Evolutionary conservation across 768 basidiomycete genomes (phyloP).

Genomic region (Termitomyces sp.): DNA sequence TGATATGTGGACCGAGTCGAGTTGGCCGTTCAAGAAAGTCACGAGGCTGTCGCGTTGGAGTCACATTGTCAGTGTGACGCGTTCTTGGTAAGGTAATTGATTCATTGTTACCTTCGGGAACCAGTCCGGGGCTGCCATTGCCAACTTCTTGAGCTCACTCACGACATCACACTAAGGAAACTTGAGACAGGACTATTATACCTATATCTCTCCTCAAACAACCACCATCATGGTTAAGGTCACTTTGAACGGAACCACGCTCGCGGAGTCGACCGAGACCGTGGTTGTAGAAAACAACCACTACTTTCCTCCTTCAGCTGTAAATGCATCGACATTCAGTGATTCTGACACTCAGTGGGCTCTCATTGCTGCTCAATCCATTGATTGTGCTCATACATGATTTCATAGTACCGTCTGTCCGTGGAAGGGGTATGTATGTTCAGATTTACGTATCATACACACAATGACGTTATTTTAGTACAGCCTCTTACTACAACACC

Average conservation of each 20-base stretch:
- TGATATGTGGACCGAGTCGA: too few relatives aligned
- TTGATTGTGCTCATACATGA: not conserved
- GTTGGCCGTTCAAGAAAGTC: not conserved
- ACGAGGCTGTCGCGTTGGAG: not conserved
- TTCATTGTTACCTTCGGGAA: not conserved
- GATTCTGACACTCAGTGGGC: conserved; percentile 52
- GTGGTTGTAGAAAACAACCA: conserved; percentile 63
- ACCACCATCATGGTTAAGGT: conserved; percentile 42
- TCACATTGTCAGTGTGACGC: not conserved
- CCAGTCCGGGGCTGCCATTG: not conserved
- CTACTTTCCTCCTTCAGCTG: conserved; percentile 63
- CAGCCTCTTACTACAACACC: conserved; percentile 64
- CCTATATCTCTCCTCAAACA: not conserved
- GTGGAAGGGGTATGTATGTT: conserved; percentile 72
- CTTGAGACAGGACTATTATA: not conserved
- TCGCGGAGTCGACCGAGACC: conserved; percentile 58
- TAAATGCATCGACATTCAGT: conserved; percentile 42
- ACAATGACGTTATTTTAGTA: conserved; percentile 28
- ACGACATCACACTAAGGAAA: not conserved
- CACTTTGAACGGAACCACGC: conserved; percentile 39
- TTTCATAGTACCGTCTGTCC: conserved; percentile 46
- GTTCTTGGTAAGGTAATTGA: too few relatives aligned
- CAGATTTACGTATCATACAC: not conserved
- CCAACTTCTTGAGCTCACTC: too few relatives aligned
- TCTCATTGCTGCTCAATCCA: not conserved